Evolutionary conservation across 1,284 basidiomycete species (phyloP), one percentile per base, ranked within the genome.

Genomic region (Bjerkandera adusta): DNA sequence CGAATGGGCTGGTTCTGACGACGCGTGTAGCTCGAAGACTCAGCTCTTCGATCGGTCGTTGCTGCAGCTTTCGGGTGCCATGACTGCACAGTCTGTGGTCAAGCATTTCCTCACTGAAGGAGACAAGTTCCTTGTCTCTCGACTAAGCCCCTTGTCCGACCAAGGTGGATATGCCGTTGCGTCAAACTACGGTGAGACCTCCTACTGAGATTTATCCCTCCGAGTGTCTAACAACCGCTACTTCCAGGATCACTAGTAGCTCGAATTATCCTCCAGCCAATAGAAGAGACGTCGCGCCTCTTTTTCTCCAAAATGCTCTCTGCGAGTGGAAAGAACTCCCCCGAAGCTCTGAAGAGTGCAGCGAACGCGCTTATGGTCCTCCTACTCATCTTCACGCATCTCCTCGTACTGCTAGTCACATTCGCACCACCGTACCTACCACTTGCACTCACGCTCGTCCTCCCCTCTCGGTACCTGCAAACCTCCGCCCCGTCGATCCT

Each of bases 91-190:
- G 64, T 91, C 89, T 1, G 57, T 97, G 3, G 75, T 98, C 57
- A 99, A 99, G 64, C 95, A 99, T 62, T 77, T 96, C 53, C 72
- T 99, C 24, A 98, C 95, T 0, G 97, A 99, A 63, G 93, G 91
- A 8, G 97, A 99, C 67, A 93, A 97, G 58, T 72, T 99, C 38
- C 79, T 95, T 2, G 76, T 97, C 20, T 89, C 90, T 0, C 80
- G 78, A 56, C 82, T 92, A 53, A 91, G 90, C 49, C 83, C 88
- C 10, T 68, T 95, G 35, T 73, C 84, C 43, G 88, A 94, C 62
- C 93, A 97, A 67, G 94, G 91, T 8, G 94, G 92, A 2, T 97
- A 97, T 63, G 94, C 94, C 0, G 75, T 97, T 8, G 95, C 95
- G 10, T 86, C 89, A 36, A 97, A 97, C 67, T 97, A 97, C 61